phyloP scores from a whole-genome alignment of 495 filamentous ascomycete genomes.

The Penicillium steckii region DNA sequence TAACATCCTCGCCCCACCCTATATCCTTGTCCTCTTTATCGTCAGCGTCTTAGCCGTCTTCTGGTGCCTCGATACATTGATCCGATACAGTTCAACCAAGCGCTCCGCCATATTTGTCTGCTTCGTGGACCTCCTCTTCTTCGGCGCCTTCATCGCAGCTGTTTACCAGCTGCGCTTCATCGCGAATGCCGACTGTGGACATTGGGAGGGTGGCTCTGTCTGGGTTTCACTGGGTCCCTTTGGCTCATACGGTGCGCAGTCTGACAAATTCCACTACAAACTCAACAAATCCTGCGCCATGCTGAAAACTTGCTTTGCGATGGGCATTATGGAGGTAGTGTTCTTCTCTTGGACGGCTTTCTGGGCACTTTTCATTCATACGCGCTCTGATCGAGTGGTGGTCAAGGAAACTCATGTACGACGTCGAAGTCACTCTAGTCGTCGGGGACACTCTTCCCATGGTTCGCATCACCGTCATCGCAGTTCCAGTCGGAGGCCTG shows the following conservation, averaged over 20 bases:
- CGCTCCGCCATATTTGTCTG: conserved; percentile 73
- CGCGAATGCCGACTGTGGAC: conserved; percentile 61
- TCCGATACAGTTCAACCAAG: conserved; percentile 72
- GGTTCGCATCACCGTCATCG: conserved; percentile 33
- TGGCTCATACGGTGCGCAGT: conserved; percentile 42
- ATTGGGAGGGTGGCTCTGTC: conserved; percentile 47
- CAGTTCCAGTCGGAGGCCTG: conserved; percentile 34
- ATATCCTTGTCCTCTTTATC: conserved; percentile 90
- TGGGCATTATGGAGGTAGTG: conserved; percentile 83
- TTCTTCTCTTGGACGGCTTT: conserved; percentile 77
- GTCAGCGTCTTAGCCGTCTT: conserved; percentile 73
- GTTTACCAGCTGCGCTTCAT: conserved; percentile 76
- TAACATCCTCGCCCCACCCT: conserved; percentile 73
- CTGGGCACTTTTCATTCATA: conserved; percentile 58
- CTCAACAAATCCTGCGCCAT: conserved; percentile 79
- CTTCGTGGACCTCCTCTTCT: conserved; percentile 75
- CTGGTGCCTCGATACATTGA: conserved; percentile 79
- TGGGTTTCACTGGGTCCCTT: conserved; percentile 62
- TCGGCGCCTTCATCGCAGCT: conserved; percentile 78
- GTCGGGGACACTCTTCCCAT: conserved; percentile 32
- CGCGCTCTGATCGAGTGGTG: conserved; percentile 29
- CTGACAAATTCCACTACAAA: conserved; percentile 41
- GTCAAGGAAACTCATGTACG: conserved; percentile 44
- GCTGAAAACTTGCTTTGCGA: conserved; percentile 82
- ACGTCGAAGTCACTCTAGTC: conserved; percentile 42